Evolutionary conservation across 768 basidiomycete species (phyloP).

Genomic region (Filobasidium wieringae): DNA sequence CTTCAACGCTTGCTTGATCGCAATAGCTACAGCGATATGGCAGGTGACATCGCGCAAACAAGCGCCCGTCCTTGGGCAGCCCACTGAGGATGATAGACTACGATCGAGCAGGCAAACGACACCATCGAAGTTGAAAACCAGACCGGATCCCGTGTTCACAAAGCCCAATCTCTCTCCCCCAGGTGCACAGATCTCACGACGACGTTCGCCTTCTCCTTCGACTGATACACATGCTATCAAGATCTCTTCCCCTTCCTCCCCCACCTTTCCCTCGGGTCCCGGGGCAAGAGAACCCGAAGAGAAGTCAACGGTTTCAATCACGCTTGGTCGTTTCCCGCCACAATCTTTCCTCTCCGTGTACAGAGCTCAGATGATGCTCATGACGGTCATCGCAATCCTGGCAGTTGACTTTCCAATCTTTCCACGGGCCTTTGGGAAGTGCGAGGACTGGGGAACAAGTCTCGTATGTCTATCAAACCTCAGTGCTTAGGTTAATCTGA

Average conservation of each 20-base stretch:
- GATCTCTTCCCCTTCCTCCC: slow-evolving; percentile 14
- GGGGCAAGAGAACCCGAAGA: slow-evolving; percentile 39
- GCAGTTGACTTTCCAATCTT: slow-evolving; percentile 94
- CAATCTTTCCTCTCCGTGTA: slow-evolving; percentile 68
- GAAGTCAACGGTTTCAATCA: neutral
- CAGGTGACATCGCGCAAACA: neutral
- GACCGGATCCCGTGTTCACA: neutral
- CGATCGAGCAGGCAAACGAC: neutral
- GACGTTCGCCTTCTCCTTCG: neutral
- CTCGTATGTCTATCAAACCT: slow-evolving; percentile 47
- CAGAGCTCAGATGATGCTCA: slow-evolving; percentile 85
- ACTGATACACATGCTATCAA: neutral
- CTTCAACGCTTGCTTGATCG: slow-evolving; percentile 47
- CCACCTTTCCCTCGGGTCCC: slow-evolving; percentile 23
- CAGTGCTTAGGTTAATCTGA: neutral
- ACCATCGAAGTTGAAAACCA: neutral
- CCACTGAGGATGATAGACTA: no score
- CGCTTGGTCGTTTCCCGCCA: no score
- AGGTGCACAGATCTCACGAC: neutral
- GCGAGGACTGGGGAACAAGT: slow-evolving; percentile 89
- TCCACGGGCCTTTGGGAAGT: slow-evolving; percentile 76
- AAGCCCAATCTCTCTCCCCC: neutral
- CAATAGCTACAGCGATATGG: neutral
- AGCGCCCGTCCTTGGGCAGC: neutral
- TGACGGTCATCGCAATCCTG: slow-evolving; percentile 80